Evolutionary conservation across 768 basidiomycete species (phyloP).

Genomic region (Hydnomerulius pinastri): DNA sequence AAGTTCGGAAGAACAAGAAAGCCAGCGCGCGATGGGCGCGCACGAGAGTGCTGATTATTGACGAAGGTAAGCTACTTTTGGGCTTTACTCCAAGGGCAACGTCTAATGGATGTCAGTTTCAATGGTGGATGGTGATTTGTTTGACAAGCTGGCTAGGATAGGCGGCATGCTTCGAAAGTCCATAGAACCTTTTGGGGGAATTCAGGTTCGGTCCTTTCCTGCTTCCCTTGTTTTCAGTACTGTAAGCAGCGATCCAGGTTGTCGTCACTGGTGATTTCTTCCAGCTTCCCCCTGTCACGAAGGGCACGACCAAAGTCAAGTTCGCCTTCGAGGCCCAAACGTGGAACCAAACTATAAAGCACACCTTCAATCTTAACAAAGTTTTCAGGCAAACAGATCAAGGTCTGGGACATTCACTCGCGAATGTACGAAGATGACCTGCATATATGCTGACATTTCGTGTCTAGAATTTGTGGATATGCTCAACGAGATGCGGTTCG

Average conservation of each 20-base stretch:
- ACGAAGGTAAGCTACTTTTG: constrained; percentile 57
- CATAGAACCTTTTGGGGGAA: constrained; percentile 84
- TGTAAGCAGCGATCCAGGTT: constrained; percentile 47
- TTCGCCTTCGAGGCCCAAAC: constrained; percentile 90
- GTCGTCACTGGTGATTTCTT: constrained; percentile 98
- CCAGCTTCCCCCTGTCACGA: constrained; percentile 91
- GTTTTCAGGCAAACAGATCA: constrained; percentile 95
- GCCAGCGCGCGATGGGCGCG: constrained; percentile 77
- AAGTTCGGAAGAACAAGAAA: constrained; percentile 83
- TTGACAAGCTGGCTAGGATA: constrained; percentile 84
- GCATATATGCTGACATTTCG: constrained; percentile 5
- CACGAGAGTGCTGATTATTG: constrained; percentile 82
- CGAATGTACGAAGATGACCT: no score
- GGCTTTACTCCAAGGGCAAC: neutral
- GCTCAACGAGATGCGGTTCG: constrained; percentile 99
- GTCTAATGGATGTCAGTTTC: constrained; percentile 61
- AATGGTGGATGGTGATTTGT: constrained; percentile 93
- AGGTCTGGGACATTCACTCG: constrained; percentile 46
- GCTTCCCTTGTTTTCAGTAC: neutral
- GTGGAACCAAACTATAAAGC: constrained; percentile 75
- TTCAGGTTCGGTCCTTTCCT: constrained; percentile 58
- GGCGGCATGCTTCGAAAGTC: constrained; percentile 65
- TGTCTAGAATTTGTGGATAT: constrained; percentile 85
- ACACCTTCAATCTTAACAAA: constrained; percentile 90
- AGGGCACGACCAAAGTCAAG: constrained; percentile 56